Evolutionary conservation across 2,329 filamentous ascomycete genomes (phyloP), one percentile per base, ranked within the genome.

Genomic region (Huntiella bhutanensis): DNA sequence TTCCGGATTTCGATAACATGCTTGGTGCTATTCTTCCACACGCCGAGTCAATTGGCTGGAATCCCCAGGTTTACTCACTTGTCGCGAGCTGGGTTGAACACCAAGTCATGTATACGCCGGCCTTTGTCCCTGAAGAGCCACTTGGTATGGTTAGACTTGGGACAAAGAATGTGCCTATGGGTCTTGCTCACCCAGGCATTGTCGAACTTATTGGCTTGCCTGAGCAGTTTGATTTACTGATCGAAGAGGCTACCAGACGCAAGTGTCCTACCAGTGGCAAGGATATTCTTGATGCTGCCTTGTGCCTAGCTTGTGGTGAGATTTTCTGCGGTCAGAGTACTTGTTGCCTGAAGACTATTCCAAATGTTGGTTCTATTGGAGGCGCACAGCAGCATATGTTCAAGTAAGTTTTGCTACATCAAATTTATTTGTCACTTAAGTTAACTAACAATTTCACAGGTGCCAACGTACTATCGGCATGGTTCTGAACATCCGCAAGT

Each of bases 401-500:
- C 52, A 86, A 78, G 82, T 92, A 69, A 63, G 79, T 72, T 32
- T 36, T 36, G 10, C 8, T 35, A 4, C 10, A 10, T 16, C n/a
- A 28, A n/a, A 32, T 19, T 35, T 17, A 33, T 39, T 12, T 35
- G 35, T 16, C 35, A 12, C 17, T 37, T 11, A 35, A 44, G 33
- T 38, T 46, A 50, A n/a, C n/a, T 16, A 49, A 46, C 33, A 15
- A 15, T 7, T 12, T 41, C 51, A 41, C 52, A 92, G 84, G 55
- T 96, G 88, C 60, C 86, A 91, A 57, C 75, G 78, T 51, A 86
- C 85, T 54, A 77, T 93, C 41, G 91, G 91, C n/a, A 67, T 95
- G 33, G 96, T 92, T 65, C 80, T 98, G 60, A 94, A 93, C 60
- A 88, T 98, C 54, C 82, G 91, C 54, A 96, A 96, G 65, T 96